Evolutionary conservation across 2,329 filamentous ascomycete species (phyloP), one percentile per base, ranked within the genome.

Genomic region (Diaporthe longicolla): DNA sequence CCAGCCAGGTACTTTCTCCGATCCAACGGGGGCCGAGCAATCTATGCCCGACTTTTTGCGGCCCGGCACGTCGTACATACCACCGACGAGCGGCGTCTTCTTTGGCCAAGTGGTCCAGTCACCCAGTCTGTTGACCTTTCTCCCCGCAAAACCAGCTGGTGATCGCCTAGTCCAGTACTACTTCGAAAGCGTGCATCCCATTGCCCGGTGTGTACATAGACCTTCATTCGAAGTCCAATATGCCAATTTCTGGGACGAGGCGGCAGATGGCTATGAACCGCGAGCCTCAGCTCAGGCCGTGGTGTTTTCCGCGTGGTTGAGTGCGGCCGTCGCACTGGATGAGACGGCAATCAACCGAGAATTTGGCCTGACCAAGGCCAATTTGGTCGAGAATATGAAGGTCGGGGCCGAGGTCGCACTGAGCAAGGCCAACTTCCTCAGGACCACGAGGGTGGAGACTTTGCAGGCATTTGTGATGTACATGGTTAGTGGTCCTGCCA

Each of bases 381-480:
- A 85, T 8, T 85, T 94, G 72, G 85, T 93, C 6, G 87, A 91
- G 29, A 90, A 88, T 63, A 89, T 94, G 73, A 91, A 91, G 77
- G 84, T 91, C 63, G 92, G 89, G 1, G 90, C 92, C 9, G 93
- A 95, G 82, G 87, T 88, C 35, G 90, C 92, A 4, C 83, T 95
- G 45, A 88, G 88, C 52, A 90, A 91, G 79, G 92, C 93, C 5
- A 92, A 93, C 79, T 93, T 95, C 73, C 82, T 95, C 48, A 86
- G 91, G 48, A 94, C 93, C 0, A 93, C 82, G 48, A 92, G 91
- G 77, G 83, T 94, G n/a, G 92, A 94, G 81, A 93, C 92, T 0
- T 85, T 95, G 78, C 93, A 95, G 80, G 93, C 92, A 1, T 93
- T 95, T 78, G 90, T 95, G 48, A 93, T 94, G 86, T 95, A 94